These are phyloP conservation scores for Rhinocladiella mackenziei DNA, from an alignment of 2,329 filamentous ascomycete species.

Conservation along the genomic window DNA sequence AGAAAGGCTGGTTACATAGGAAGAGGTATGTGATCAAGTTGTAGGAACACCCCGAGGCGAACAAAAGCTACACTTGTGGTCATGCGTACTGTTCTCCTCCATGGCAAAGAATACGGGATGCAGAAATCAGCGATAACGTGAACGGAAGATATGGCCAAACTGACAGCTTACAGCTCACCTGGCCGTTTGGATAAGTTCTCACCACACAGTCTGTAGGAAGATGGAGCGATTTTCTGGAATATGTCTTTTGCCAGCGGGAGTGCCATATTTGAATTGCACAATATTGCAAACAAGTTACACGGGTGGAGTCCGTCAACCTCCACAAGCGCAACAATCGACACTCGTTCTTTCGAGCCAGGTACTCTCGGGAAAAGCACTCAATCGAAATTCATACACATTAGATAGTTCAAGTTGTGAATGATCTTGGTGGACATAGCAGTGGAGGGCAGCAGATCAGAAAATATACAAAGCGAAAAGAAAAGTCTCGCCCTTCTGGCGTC, in stretches of 20 bases:
- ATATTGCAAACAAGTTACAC: conserved; percentile 12
- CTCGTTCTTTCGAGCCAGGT: conserved; percentile 19
- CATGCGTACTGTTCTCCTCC: conserved; percentile 30
- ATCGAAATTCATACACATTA: conserved; percentile 2
- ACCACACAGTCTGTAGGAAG: conserved; percentile 27
- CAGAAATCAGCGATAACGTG: conserved; percentile 19
- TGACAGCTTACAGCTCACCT: conserved; percentile 17
- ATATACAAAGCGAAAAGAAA: conserved; percentile 14
- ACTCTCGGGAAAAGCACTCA: conserved; percentile 19
- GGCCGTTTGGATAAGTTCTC: conserved; percentile 23
- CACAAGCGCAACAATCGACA: conserved; percentile 4
- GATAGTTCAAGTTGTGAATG: background rate
- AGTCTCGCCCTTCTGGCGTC: conserved; percentile 11
- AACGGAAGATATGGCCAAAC: background rate
- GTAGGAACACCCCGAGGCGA: conserved; percentile 29
- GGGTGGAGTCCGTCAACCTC: conserved; percentile 13
- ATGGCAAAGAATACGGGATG: conserved; percentile 29
- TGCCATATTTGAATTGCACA: conserved; percentile 24
- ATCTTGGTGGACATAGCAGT: background rate
- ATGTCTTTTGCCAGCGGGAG: conserved; percentile 27
- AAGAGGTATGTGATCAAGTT: conserved; percentile 26
- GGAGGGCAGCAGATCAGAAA: background rate
- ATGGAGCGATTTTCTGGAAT: conserved; percentile 26
- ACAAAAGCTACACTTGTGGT: conserved; percentile 29
- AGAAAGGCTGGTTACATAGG: conserved; percentile 28